Evolutionary conservation across 495 filamentous ascomycete genomes (phyloP).

Genomic region (Hapsidospora chrysogenum): DNA sequence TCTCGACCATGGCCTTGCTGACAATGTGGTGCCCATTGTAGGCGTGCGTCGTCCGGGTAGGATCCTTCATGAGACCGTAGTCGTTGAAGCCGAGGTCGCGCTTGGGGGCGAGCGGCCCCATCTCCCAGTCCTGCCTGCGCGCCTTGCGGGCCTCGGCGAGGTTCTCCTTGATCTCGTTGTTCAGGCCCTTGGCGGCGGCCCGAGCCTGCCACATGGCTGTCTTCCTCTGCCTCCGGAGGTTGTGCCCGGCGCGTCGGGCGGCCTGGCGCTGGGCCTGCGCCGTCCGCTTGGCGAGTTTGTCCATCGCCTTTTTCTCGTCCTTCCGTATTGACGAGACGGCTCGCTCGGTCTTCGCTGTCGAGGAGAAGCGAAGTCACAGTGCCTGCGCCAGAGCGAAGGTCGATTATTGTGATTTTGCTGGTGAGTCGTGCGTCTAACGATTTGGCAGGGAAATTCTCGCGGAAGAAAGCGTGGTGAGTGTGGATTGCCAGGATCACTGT

Average conservation of each 20-base stretch:
- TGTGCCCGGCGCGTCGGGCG: slow-evolving; percentile 11
- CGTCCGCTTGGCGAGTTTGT: slow-evolving; percentile 40
- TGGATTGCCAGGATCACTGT: too few species aligned
- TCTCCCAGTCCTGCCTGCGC: slow-evolving; percentile 49
- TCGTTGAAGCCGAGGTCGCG: slow-evolving; percentile 42
- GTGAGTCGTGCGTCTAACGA: too few species aligned
- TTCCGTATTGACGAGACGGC: too few species aligned
- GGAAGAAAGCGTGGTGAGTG: too few species aligned
- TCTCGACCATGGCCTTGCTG: slow-evolving; percentile 12
- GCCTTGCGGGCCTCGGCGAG: slow-evolving; percentile 13
- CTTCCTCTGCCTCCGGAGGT: not conserved
- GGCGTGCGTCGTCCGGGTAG: slow-evolving; percentile 14
- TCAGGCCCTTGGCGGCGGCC: not conserved
- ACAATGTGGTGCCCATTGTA: slow-evolving; percentile 3
- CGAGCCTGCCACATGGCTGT: not conserved
- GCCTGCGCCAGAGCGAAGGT: too few species aligned
- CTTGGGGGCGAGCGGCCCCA: slow-evolving; percentile 60
- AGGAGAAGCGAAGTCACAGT: too few species aligned
- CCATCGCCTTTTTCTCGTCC: too few species aligned
- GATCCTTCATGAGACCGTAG: slow-evolving; percentile 9
- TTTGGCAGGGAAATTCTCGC: too few species aligned
- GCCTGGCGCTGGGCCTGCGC: slow-evolving; percentile 35
- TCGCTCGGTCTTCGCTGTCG: too few species aligned
- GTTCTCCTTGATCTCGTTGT: slow-evolving; percentile 5
- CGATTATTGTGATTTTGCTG: too few species aligned